Conservation (phyloP, 495 filamentous ascomycete species). For the Paragyromitra xinjiangensis region DNA sequence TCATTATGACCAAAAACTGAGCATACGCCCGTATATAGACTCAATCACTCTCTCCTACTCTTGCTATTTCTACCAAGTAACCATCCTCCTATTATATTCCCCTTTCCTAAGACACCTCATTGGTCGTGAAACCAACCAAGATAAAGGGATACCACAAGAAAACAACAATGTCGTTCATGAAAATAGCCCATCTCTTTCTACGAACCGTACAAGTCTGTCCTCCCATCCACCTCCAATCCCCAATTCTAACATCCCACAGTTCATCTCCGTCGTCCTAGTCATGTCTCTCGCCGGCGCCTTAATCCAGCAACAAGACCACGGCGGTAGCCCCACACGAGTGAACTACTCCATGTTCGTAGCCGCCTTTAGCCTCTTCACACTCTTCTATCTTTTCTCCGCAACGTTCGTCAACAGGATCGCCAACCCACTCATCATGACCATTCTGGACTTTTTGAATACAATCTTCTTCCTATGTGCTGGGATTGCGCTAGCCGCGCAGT, state of each 20-base stretch:
- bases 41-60: conserved; percentile 5
- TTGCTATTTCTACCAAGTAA: not conserved
- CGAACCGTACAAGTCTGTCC: conserved; percentile 19
- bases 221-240: not conserved
- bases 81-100: not conserved
- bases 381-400: conserved; percentile 52
- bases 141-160: not conserved
- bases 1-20: conserved; percentile 26
- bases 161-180: conserved; percentile 16
- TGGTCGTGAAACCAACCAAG: not conserved
- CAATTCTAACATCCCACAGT: conserved; percentile 5
- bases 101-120: not conserved
- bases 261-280: conserved; percentile 45
- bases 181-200: conserved; percentile 23
- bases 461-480: conserved; percentile 55
- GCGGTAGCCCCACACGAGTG: conserved; percentile 54
- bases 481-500: conserved; percentile 53
- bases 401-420: conserved; percentile 38
- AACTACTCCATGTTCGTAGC: conserved; percentile 55
- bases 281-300: conserved; percentile 52
- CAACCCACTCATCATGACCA: conserved; percentile 26
- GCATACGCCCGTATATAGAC: conserved; percentile 15
- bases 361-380: conserved; percentile 40
- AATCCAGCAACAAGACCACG: conserved; percentile 50
- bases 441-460: conserved; percentile 47